Conservation (phyloP, 1,284 basidiomycete genomes). For the Marasmius oreades region DNA sequence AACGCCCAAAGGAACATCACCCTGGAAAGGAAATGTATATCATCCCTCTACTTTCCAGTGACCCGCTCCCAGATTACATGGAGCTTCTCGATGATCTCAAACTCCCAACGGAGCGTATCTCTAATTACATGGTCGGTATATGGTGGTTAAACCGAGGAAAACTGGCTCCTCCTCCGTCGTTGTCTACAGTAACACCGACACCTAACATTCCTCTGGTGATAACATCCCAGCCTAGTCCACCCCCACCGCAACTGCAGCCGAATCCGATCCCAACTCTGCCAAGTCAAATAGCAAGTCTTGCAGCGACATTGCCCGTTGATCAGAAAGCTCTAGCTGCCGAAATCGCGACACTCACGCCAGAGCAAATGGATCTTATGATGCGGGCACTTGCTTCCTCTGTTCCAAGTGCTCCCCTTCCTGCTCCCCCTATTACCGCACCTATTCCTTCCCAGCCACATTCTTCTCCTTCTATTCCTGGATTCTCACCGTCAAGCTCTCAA, state of each 20-base stretch:
- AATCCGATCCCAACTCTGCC: slow-evolving; percentile 3
- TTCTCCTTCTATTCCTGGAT: slow-evolving; percentile 5
- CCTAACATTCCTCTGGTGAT: slow-evolving; percentile 6
- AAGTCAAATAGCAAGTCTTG: slow-evolving; percentile 5
- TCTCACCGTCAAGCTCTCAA: no score
- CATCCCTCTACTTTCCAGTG: slow-evolving; percentile 69
- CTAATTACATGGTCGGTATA: slow-evolving; percentile 75
- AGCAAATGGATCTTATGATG: slow-evolving; percentile 57
- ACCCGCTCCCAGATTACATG: slow-evolving; percentile 80
- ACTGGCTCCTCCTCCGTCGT: slow-evolving; percentile 40
- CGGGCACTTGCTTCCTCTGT: slow-evolving; percentile 32
- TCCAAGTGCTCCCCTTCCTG: not conserved
- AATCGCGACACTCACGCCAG: slow-evolving; percentile 56
- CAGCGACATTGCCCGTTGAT: slow-evolving; percentile 21
- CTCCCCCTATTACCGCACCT: not conserved
- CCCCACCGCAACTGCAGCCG: not conserved
- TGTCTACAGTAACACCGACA: slow-evolving; percentile 15
- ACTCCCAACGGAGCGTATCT: slow-evolving; percentile 58
- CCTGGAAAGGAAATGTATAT: slow-evolving; percentile 88
- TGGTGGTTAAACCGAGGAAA: slow-evolving; percentile 80
- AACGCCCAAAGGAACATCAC: slow-evolving; percentile 63
- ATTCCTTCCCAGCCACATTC: slow-evolving; percentile 13
- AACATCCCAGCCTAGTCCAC: not conserved
- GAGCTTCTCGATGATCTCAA: slow-evolving; percentile 80
- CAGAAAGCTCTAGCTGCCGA: slow-evolving; percentile 38